phyloP scores from a whole-genome alignment of 345 rosid genomes.

The Syzygium jambos region DNA sequence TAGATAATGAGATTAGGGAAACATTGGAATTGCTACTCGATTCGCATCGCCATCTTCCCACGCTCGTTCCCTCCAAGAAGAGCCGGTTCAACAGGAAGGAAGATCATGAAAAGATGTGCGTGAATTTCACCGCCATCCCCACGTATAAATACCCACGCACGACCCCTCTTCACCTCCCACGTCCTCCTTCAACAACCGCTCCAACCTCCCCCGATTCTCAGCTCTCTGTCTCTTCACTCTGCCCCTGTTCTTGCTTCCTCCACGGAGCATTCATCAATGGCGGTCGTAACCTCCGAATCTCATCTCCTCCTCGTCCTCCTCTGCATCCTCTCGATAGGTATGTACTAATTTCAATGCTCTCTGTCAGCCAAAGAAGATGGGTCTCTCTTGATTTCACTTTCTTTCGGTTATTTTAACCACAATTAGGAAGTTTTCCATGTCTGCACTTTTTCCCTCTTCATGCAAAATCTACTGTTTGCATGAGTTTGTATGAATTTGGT shows the following conservation, averaged over 20 bases:
- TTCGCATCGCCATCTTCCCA: not conserved
- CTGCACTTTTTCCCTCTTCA: not conserved
- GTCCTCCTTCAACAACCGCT: not conserved
- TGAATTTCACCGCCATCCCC: not conserved
- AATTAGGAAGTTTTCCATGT: not conserved
- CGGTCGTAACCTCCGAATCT: not conserved
- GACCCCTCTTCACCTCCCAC: not conserved
- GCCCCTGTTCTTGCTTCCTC: not conserved
- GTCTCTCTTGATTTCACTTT: not conserved
- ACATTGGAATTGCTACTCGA: not conserved
- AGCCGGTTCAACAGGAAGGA: not conserved
- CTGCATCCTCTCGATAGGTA: constrained; percentile 15
- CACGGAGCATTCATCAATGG: not conserved
- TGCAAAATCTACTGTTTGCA: not conserved
- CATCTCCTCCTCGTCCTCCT: constrained; percentile 10
- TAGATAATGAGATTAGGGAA: no score
- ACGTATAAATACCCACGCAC: not conserved
- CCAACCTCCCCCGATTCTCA: not conserved
- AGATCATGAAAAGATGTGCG: constrained; percentile 19
- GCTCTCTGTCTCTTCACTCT: not conserved
- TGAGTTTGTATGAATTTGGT: not conserved
- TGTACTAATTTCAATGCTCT: not conserved
- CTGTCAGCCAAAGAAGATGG: not conserved
- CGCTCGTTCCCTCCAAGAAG: not conserved
- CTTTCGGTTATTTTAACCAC: not conserved